phyloP scores from a whole-genome alignment of 2,329 filamentous ascomycete species.

The Alternaria burnsii region DNA sequence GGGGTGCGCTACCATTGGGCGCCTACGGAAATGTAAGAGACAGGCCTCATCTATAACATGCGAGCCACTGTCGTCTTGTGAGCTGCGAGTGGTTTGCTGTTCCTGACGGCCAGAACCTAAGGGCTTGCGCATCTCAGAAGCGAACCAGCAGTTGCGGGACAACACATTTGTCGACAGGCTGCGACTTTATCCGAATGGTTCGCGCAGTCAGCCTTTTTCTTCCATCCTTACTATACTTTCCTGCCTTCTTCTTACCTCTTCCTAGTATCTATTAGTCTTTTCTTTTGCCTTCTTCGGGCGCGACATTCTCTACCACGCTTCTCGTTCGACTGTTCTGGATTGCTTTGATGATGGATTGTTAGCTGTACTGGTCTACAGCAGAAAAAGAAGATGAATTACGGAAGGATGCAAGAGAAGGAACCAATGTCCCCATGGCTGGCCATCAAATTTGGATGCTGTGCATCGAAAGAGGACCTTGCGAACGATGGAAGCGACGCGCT shows the following conservation, averaged over 20 bases:
- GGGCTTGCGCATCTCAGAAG: constrained; percentile 24
- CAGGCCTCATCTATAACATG: constrained; percentile 31
- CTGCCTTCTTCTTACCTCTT: constrained; percentile 11
- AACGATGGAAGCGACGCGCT: constrained; percentile 33
- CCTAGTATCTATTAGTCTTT: constrained; percentile 15
- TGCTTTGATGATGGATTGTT: constrained; percentile 26
- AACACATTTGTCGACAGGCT: constrained; percentile 20
- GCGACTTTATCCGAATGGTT: constrained; percentile 11
- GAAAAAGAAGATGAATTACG: constrained; percentile 28
- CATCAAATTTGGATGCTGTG: constrained; percentile 51
- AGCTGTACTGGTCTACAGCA: constrained; percentile 42
- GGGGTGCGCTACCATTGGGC: constrained; percentile 31
- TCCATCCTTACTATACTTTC: constrained; percentile 6
- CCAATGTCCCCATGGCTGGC: constrained; percentile 43
- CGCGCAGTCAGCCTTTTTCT: constrained; percentile 9
- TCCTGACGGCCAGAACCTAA: constrained; percentile 31
- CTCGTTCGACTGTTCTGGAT: constrained; percentile 11
- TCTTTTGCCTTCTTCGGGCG: constrained; percentile 18
- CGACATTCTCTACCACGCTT: constrained; percentile 13
- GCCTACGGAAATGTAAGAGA: constrained; percentile 11
- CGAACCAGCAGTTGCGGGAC: constrained; percentile 20
- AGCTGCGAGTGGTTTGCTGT: constrained; percentile 29
- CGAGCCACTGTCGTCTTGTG: constrained; percentile 29
- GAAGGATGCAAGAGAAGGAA: constrained; percentile 26
- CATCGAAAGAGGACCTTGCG: constrained; percentile 41